Conservation (phyloP, 495 filamentous ascomycete species). For the Hypoxylon fragiforme region DNA sequence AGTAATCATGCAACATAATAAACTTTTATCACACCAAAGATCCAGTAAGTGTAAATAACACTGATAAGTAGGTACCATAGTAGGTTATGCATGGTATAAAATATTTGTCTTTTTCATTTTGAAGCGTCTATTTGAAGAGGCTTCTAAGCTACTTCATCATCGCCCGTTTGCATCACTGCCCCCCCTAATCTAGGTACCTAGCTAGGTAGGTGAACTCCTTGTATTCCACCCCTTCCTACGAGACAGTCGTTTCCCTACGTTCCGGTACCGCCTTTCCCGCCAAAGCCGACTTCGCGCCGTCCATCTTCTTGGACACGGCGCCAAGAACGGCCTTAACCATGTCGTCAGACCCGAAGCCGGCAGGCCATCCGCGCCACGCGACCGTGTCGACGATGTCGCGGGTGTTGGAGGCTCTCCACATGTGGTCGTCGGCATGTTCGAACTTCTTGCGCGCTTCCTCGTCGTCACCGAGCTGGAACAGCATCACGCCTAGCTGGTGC, state of each 20-base stretch:
- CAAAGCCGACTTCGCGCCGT: constrained; percentile 22
- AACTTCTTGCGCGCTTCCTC: constrained; percentile 26
- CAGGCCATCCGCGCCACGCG: constrained; percentile 27
- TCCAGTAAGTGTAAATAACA: too few species aligned
- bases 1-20: too few species aligned
- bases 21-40: too few species aligned
- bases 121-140: too few species aligned
- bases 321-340: constrained; percentile 31
- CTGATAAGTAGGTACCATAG: too few species aligned
- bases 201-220: too few species aligned
- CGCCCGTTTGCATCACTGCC: too few species aligned
- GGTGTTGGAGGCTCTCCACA: constrained; percentile 20
- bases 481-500: constrained; percentile 28
- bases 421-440: constrained; percentile 27
- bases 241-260: constrained; percentile 18
- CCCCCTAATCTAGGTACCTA: too few species aligned
- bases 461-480: constrained; percentile 29
- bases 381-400: constrained; percentile 32
- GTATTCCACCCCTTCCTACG: too few species aligned
- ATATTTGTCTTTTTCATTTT: too few species aligned
- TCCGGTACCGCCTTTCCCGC: constrained; percentile 19
- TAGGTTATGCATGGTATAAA: too few species aligned
- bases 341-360: constrained; percentile 24
- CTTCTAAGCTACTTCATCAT: too few species aligned
- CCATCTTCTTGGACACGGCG: constrained; percentile 33